Evolutionary conservation across 331 rosid species (phyloP), one percentile per base, ranked within the genome.

Genomic region (Pyrus hybrid): DNA sequence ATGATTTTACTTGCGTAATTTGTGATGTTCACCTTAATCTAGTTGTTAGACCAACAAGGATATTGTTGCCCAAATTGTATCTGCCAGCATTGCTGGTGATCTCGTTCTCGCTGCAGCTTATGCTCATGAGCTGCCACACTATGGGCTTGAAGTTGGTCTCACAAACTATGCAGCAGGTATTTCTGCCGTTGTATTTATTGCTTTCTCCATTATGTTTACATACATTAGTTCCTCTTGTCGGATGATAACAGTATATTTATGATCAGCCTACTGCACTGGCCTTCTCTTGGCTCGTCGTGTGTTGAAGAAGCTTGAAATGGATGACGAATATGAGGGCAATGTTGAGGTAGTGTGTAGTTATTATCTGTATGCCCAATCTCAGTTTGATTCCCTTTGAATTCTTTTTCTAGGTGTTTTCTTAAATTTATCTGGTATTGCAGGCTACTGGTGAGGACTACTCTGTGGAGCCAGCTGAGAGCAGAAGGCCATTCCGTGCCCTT

Each of bases 401-500:
- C 29, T 0, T 53, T 51, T 4, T 32, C 21, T 3, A 8, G 43
- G 43, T 35, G 43, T 35, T 35, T 35, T 35, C 5, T 41, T 10
- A 41, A 41, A 41, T 5, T 12, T 28, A 13, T 22, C 13, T 14
- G 3, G 58, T 9, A 32, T 30, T 6, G 3, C 56, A 94, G 99
- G 97, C 96, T 37, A 78, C 90, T 4, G 99, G 99, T 7, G 99
- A 94, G 81, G 99, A 94, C 68, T 94, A 20, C 76, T 94, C 97
- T 1, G 97, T 94, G 30, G 98, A 94, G 62, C 97, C 98, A 41
- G 87, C 95, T 51, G 98, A 93, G 0, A 81, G 78, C 72, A 86
- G 99, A 81, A 90, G 99, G 83, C 99, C 99, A 26, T 94, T 92
- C 92, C 97, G 97, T 58, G 99, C 99, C 32, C 95, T 94, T 12